phyloP scores from a whole-genome alignment of 768 basidiomycete genomes.

The Leccinum boreale region DNA sequence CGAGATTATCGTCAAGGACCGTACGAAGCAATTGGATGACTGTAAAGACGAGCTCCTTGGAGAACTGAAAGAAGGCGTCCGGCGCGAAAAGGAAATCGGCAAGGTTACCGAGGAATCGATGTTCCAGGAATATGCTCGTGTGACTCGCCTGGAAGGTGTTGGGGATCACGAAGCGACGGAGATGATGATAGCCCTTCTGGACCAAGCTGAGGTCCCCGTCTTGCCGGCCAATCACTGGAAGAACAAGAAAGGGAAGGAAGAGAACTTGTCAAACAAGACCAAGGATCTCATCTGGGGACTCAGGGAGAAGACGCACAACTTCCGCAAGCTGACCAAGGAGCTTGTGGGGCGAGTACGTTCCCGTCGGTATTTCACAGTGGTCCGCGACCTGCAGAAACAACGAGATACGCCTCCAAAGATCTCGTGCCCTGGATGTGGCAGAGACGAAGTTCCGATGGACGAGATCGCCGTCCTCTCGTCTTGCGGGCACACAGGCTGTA shows the following conservation, averaged over 20 bases:
- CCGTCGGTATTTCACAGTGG: constrained; percentile 86
- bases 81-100: constrained; percentile 66
- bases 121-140: constrained; percentile 75
- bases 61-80: constrained; percentile 62
- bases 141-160: constrained; percentile 59
- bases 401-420: constrained; percentile 55
- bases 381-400: constrained; percentile 84
- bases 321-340: constrained; percentile 82
- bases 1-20: constrained; percentile 84
- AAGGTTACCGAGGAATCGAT: constrained; percentile 65
- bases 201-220: constrained; percentile 52
- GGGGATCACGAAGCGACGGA: constrained; percentile 77
- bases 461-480: constrained; percentile 86
- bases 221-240: constrained; percentile 33
- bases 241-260: constrained; percentile 52
- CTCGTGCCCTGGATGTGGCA: constrained; percentile 60
- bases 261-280: constrained; percentile 49
- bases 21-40: constrained; percentile 72
- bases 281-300: constrained; percentile 75
- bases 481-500: constrained; percentile 87
- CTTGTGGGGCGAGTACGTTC: constrained; percentile 88
- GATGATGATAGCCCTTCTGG: constrained; percentile 54
- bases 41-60: constrained; percentile 72
- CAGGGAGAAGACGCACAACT: constrained; percentile 83
- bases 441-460: constrained; percentile 51